Percentiles rank a stretch among this genome's conserved stretches.
Conservation (phyloP, 768 basidiomycete species). For the Amanita rimosa region DNA sequence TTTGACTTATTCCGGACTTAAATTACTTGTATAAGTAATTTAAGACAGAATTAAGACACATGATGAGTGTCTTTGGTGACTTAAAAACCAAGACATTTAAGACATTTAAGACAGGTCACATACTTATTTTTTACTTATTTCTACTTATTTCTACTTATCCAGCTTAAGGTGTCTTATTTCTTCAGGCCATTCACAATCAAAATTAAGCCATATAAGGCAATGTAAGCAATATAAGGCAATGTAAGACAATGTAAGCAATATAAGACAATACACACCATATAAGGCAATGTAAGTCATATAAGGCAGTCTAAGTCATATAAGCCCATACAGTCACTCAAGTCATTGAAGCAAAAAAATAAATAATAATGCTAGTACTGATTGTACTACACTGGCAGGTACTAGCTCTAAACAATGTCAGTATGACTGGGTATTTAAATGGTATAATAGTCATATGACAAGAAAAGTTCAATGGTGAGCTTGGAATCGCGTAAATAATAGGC, state of each 20-base stretch:
- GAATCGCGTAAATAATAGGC: not conserved
- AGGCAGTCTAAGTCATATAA: not conserved
- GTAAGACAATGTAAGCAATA: too few species aligned
- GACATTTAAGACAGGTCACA: too few species aligned
- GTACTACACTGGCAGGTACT: not conserved
- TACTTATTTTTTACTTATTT: too few species aligned
- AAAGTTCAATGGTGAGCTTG: not conserved
- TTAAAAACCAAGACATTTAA: too few species aligned
- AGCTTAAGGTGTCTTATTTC: not conserved
- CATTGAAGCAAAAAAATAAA: not conserved
- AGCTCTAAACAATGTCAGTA: not conserved
- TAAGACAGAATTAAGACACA: not conserved
- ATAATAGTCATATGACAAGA: constrained; percentile 1
- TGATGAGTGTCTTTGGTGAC: too few species aligned
- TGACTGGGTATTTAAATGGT: constrained; percentile 1
- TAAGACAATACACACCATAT: too few species aligned
- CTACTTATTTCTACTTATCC: too few species aligned
- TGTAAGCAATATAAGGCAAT: too few species aligned
- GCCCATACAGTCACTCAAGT: not conserved
- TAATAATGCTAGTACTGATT: constrained; percentile 1
- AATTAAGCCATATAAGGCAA: too few species aligned
- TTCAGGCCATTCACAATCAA: not conserved
- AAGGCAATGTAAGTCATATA: not conserved
- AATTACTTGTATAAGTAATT: too few species aligned
- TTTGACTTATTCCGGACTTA: too few species aligned